Evolutionary conservation across 2,329 filamentous ascomycete species (phyloP), one percentile per base, ranked within the genome.

Genomic region (Colletotrichum tropicicola): DNA sequence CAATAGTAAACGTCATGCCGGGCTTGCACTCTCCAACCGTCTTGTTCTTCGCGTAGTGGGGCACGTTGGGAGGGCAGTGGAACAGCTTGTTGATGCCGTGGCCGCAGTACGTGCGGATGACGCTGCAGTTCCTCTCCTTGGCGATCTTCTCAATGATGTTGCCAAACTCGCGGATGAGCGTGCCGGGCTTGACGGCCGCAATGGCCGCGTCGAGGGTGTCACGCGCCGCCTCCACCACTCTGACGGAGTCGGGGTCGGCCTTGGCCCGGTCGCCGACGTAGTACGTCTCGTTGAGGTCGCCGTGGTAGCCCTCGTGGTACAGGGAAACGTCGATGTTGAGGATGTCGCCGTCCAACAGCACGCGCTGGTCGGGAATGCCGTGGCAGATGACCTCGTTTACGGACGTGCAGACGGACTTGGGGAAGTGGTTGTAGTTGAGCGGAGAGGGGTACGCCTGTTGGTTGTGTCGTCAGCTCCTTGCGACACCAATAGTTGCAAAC

Each of bases 31-130:
- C 89, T 51, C 96, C 96, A 1, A 98, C 92, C 0, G 95, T 93
- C 87, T 98, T 99, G 82, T 98, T 99, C 85, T 97, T 98, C 62
- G 91, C 95, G 74, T 99, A 99, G 79, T 99, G 96, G 5, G 96
- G 96, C 55, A 99, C 91, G 75, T 97, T 98, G 1, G 96, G 96
- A 27, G 94, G 89, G 76, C 90, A 92, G 80, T 99, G 96, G 85
- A 99, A 99, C 44, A 97, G 84, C 69, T 89, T 91, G 80, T 97
- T 97, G 80, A 98, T 92, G 68, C 95, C 96, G 76, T 99, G 96
- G 23, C 96, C 96, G 73, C 95, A 98, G 78, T 99, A 99, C 3
- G 94, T 95, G 78, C 94, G 91, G 76, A 99, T 94, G 27, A 98
- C 94, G 72, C 92, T 94, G 84, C 95, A 98, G 72, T 91, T 87